These are phyloP conservation scores for Meira miltonrushii DNA, from an alignment of 1,284 basidiomycete species.

Conservation along the genomic window DNA sequence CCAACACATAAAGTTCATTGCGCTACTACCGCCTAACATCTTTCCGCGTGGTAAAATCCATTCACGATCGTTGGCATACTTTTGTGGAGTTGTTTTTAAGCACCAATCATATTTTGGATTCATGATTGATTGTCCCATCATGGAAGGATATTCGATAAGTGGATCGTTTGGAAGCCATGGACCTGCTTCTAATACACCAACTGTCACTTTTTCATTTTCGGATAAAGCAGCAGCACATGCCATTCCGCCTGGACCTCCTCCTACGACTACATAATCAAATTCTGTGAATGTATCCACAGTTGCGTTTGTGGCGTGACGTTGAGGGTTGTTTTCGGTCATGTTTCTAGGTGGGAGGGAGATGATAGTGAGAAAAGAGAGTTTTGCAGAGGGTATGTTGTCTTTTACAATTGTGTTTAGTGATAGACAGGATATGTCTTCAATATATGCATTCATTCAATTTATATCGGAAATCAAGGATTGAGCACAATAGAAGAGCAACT, in stretches of 20 bases:
- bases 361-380: too few relatives aligned
- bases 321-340: background rate
- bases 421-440: too few relatives aligned
- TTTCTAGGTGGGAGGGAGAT: too few relatives aligned
- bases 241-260: conserved; percentile 38
- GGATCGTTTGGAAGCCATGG: conserved; percentile 17
- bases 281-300: conserved; percentile 23
- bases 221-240: conserved; percentile 31
- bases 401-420: too few relatives aligned
- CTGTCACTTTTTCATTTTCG: conserved; percentile 27
- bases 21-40: conserved; percentile 40
- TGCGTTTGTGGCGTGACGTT: conserved; percentile 22
- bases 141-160: conserved; percentile 3
- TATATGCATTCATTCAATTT: too few relatives aligned
- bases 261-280: conserved; percentile 33
- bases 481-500: too few relatives aligned
- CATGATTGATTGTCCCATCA: conserved; percentile 2
- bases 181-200: conserved; percentile 39
- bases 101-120: conserved; percentile 12
- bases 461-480: too few relatives aligned
- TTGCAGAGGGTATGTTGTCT: too few relatives aligned
- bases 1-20: conserved; percentile 44
- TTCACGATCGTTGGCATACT: background rate
- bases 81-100: conserved; percentile 10
- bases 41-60: conserved; percentile 17